These are phyloP conservation scores for Eimeria acervulina DNA, from an alignment of 169 alveolate genomes.

Conservation along the genomic window DNA sequence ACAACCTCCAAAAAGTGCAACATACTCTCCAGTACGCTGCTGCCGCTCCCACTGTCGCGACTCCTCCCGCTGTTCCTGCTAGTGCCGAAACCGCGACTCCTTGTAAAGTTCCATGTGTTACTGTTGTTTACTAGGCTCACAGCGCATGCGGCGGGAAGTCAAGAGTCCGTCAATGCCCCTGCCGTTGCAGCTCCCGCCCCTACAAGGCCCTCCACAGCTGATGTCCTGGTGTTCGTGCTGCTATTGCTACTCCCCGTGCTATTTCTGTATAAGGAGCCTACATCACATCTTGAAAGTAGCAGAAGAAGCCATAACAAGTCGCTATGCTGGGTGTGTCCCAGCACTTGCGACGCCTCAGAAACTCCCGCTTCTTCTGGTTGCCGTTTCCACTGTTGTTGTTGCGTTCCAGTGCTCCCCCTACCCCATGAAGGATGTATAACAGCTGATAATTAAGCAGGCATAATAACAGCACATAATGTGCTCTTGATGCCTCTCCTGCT, in stretches of 20 bases:
- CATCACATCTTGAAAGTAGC: background rate
- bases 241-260: background rate
- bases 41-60: background rate
- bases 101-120: background rate
- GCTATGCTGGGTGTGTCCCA: background rate
- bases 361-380: constrained; percentile 18
- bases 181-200: background rate
- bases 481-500: background rate
- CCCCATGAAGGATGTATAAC: background rate
- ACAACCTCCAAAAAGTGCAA: background rate
- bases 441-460: background rate
- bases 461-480: background rate
- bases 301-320: background rate
- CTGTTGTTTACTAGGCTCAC: background rate
- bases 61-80: background rate
- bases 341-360: constrained; percentile 2
- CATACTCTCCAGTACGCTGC: background rate
- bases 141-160: background rate
- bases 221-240: background rate
- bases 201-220: background rate
- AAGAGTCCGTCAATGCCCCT: background rate
- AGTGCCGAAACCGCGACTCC: background rate
- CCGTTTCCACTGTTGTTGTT: background rate
- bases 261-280: background rate
- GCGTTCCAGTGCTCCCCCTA: background rate